phyloP scores from a whole-genome alignment of 345 rosid genomes.

The Acer yangbiense region DNA sequence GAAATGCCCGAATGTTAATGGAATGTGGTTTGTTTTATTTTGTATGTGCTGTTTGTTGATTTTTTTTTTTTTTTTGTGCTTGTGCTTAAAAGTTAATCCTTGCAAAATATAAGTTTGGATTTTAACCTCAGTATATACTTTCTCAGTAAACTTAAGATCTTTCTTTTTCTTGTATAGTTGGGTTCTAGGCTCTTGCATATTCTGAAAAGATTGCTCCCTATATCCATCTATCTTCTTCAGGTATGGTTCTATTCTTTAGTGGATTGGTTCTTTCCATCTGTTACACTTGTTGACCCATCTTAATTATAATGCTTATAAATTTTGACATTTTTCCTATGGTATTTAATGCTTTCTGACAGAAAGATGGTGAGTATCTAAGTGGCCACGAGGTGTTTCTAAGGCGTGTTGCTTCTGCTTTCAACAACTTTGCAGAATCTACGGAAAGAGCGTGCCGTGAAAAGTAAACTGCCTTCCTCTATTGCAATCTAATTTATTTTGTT shows the following conservation, averaged over 20 bases:
- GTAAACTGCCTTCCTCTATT: constrained; percentile 39
- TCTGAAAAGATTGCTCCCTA: constrained; percentile 89
- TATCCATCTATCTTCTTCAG: constrained; percentile 90
- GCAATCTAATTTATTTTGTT: not conserved
- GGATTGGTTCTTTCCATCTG: constrained; percentile 8
- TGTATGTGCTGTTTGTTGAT: no score
- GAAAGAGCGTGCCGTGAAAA: constrained; percentile 83
- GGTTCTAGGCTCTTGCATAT: constrained; percentile 83
- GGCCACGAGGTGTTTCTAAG: constrained; percentile 87
- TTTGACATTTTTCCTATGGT: constrained; percentile 7
- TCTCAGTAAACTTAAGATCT: constrained; percentile 6
- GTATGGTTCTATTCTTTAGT: constrained; percentile 35
- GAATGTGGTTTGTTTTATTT: no score
- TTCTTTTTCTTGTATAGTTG: constrained; percentile 49
- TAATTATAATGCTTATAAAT: not conserved
- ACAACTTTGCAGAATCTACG: constrained; percentile 83
- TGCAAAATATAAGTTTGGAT: not conserved
- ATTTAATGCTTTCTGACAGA: constrained; percentile 48
- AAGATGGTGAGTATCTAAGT: constrained; percentile 89
- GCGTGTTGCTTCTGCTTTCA: constrained; percentile 88
- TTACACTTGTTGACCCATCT: constrained; percentile 13
- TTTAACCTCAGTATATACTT: not conserved
- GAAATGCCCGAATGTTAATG: no score
- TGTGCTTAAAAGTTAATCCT: not conserved
- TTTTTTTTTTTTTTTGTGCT: no score